Evolutionary conservation across 2,329 filamentous ascomycete genomes (phyloP), one percentile per base, ranked within the genome.

Genomic region (Fusarium sp.): DNA sequence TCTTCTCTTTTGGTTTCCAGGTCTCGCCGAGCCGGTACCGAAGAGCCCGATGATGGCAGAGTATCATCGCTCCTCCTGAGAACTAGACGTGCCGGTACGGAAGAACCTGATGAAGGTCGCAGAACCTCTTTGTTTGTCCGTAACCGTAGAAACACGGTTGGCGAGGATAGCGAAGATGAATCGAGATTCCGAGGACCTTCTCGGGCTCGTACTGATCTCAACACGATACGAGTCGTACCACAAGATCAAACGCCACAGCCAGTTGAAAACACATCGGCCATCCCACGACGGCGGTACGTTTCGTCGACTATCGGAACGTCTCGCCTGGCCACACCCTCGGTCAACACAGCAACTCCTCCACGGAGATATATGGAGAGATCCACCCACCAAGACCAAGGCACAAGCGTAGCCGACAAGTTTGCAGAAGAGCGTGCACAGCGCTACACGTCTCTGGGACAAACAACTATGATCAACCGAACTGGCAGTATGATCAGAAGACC

Each of bases 181-280:
- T 46, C 75, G n/a, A 80, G 82, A 31, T 83, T 86, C 67, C 84
- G 86, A n/a, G 82, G 85, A 4, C 87, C 88, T 2, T 89, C 88
- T 6, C 82, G 89, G 25, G 87, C 88, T 6, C 79, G 81, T 37
- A 90, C 88, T 1, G 89, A 91, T 62, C 81, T 85, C 54, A 83
- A 81, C 28, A 74, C 78, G 67, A 64, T 83, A 80, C 70, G 77
- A 43, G 59, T 62, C 39, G 61, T 67, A n/a, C 61, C 73, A 16
- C 73, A 74, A 26, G 77, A 80, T 43, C 74, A 74, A 28, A 44
- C 69, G 2, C 54, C 69, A 18, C 72, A 72, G 23, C 52, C 39
- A 10, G 19, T 60, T 25, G 71, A 75, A 7, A 61, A 52, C 16
- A 61, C 69, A 11, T 75, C 73, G n/a, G 73, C 73, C 14, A 77